These are phyloP conservation scores for Garcileccinum viscosum DNA, from an alignment of 1,284 basidiomycete species.

Conservation along the genomic window DNA sequence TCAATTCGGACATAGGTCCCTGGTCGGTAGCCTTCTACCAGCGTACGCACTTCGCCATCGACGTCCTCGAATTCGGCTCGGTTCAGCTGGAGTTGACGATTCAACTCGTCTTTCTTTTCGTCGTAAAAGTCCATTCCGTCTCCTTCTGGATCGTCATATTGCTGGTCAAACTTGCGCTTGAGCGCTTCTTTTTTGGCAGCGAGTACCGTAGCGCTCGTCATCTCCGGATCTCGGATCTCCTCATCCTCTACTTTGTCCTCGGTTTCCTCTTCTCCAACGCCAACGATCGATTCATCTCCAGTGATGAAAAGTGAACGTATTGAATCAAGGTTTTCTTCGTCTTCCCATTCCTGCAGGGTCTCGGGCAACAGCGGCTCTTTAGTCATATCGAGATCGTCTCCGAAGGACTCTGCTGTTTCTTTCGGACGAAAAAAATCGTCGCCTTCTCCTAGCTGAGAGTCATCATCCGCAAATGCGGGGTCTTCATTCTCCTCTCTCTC, in stretches of 20 bases:
- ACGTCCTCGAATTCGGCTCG: constrained; percentile 86
- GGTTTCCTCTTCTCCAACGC: constrained; percentile 44
- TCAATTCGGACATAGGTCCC: constrained; percentile 97
- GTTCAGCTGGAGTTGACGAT: constrained; percentile 85
- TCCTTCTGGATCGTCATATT: constrained; percentile 90
- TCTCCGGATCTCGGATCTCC: constrained; percentile 45
- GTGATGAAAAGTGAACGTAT: constrained; percentile 94
- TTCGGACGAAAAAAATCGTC: constrained; percentile 80
- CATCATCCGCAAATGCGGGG: constrained; percentile 80
- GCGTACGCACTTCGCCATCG: constrained; percentile 78
- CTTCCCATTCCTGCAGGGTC: constrained; percentile 78
- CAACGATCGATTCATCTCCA: constrained; percentile 52
- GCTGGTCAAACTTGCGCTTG: constrained; percentile 95
- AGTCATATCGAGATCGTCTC: constrained; percentile 73
- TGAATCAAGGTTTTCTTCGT: constrained; percentile 85
- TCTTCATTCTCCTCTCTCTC: constrained; percentile 45
- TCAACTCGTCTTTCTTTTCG: constrained; percentile 91
- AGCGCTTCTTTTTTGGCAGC: constrained; percentile 89
- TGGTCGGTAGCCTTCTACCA: constrained; percentile 90
- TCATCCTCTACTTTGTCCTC: constrained; percentile 49
- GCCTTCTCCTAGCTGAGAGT: constrained; percentile 72
- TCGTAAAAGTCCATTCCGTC: constrained; percentile 87
- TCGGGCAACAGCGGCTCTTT: constrained; percentile 62
- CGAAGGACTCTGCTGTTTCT: constrained; percentile 44
- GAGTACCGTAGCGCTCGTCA: constrained; percentile 61